phyloP scores from a whole-genome alignment of 1,284 basidiomycete genomes.

The Ceratobasidium sp. region DNA sequence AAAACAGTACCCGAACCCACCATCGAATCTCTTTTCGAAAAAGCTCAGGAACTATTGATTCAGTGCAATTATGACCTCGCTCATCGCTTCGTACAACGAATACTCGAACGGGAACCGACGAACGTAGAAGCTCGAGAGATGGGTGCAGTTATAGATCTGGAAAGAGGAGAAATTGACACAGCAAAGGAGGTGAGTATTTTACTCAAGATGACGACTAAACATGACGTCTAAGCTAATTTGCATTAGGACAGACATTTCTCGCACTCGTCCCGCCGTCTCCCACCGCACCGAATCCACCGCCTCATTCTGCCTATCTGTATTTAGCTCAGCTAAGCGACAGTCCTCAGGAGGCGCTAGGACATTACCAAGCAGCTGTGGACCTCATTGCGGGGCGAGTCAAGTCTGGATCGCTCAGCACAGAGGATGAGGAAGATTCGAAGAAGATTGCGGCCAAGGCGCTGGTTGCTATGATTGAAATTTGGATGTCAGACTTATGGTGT shows the following conservation, averaged over 20 bases:
- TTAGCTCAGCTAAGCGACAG: constrained; percentile 89
- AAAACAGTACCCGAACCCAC: constrained; percentile 56
- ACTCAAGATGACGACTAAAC: constrained; percentile 10
- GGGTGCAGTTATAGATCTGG: constrained; percentile 81
- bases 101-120: constrained; percentile 74
- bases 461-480: constrained; percentile 94
- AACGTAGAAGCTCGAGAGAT: constrained; percentile 85
- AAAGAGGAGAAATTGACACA: constrained; percentile 80
- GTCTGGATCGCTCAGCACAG: constrained; percentile 55
- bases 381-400: constrained; percentile 80
- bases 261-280: constrained; percentile 73
- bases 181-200: constrained; percentile 74
- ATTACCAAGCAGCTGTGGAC: constrained; percentile 86
- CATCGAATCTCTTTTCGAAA: constrained; percentile 72
- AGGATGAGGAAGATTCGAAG: constrained; percentile 74
- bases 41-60: constrained; percentile 81
- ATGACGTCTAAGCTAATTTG: constrained; percentile 31
- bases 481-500: constrained; percentile 96
- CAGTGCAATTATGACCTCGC: constrained; percentile 90
- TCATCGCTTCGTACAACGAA: constrained; percentile 76
- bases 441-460: constrained; percentile 86
- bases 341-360: constrained; percentile 80
- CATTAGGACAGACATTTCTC: constrained; percentile 70
- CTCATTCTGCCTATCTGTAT: constrained; percentile 89
- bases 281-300: constrained; percentile 71